These are phyloP conservation scores for Mycena venus DNA, from an alignment of 768 basidiomycete species.

Conservation along the genomic window DNA sequence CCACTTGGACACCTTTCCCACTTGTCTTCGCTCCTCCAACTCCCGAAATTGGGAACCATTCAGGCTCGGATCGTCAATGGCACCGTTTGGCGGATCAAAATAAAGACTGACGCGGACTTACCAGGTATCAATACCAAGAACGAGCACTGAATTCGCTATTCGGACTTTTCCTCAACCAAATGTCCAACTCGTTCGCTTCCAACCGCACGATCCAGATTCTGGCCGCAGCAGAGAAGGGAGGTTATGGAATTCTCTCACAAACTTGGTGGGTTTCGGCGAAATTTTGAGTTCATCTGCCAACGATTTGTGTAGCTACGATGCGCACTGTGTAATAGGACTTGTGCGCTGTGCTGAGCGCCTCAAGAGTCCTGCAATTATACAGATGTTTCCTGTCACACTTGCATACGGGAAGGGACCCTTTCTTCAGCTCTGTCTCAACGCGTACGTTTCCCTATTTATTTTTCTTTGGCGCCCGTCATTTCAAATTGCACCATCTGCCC, in stretches of 20 bases:
- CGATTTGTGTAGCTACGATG: constrained; percentile 54
- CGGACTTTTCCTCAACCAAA: background rate
- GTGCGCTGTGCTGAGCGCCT: constrained; percentile 63
- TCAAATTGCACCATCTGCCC: background rate
- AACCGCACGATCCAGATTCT: constrained; percentile 60
- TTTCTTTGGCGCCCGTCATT: background rate
- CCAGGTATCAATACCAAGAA: background rate
- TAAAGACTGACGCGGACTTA: background rate
- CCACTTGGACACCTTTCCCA: no score
- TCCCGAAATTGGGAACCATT: background rate
- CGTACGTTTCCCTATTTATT: constrained; percentile 41
- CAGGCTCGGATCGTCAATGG: background rate
- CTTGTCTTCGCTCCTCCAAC: background rate
- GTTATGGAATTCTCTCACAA: constrained; percentile 60
- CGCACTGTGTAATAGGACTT: constrained; percentile 58
- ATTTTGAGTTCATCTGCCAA: background rate
- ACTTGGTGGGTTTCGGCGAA: constrained; percentile 46
- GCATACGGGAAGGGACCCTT: constrained; percentile 61
- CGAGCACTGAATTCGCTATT: background rate
- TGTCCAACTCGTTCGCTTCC: constrained; percentile 32
- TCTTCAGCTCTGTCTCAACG: constrained; percentile 57
- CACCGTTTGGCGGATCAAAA: background rate
- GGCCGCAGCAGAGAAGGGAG: constrained; percentile 53
- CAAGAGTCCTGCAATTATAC: constrained; percentile 59
- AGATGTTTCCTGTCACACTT: constrained; percentile 61